These are phyloP conservation scores for Juglanconis sp. DNA, from an alignment of 2,329 filamentous ascomycete species.

Conservation along the genomic window DNA sequence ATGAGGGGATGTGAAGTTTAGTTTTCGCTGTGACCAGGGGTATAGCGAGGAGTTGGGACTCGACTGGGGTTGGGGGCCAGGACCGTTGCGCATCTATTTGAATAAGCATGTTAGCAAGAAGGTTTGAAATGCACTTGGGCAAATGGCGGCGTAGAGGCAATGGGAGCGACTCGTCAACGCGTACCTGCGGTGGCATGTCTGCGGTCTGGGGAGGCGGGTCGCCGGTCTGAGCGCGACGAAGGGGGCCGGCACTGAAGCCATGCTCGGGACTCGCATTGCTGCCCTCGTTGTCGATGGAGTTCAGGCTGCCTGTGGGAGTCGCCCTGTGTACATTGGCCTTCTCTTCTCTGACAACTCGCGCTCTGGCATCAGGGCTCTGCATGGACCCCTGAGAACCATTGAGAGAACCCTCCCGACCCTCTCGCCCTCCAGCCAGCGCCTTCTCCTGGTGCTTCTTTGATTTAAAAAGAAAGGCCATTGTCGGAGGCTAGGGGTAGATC, in stretches of 20 bases:
- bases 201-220: slow-evolving; percentile 49
- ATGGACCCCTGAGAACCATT: slow-evolving; percentile 46
- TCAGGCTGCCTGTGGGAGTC: slow-evolving; percentile 74
- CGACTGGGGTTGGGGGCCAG: slow-evolving; percentile 29
- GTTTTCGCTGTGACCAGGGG: slow-evolving; percentile 87
- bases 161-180: slow-evolving; percentile 18
- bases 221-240: slow-evolving; percentile 32
- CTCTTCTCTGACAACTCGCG: slow-evolving; percentile 51
- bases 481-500: slow-evolving; percentile 37
- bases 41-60: slow-evolving; percentile 79
- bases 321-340: slow-evolving; percentile 56
- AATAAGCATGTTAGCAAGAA: slow-evolving; percentile 15
- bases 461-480: slow-evolving; percentile 81
- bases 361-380: slow-evolving; percentile 46
- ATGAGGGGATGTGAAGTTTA: slow-evolving; percentile 80
- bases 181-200: slow-evolving; percentile 35
- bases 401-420: slow-evolving; percentile 43
- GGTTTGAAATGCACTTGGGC: neutral
- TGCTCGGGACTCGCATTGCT: slow-evolving; percentile 63
- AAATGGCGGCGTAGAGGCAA: neutral
- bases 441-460: slow-evolving; percentile 74
- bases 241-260: slow-evolving; percentile 44
- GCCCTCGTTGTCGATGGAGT: slow-evolving; percentile 62
- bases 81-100: slow-evolving; percentile 53
- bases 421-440: slow-evolving; percentile 48